Conservation (phyloP, 2,329 filamentous ascomycete genomes). For the Elsinoe fawcettii region DNA sequence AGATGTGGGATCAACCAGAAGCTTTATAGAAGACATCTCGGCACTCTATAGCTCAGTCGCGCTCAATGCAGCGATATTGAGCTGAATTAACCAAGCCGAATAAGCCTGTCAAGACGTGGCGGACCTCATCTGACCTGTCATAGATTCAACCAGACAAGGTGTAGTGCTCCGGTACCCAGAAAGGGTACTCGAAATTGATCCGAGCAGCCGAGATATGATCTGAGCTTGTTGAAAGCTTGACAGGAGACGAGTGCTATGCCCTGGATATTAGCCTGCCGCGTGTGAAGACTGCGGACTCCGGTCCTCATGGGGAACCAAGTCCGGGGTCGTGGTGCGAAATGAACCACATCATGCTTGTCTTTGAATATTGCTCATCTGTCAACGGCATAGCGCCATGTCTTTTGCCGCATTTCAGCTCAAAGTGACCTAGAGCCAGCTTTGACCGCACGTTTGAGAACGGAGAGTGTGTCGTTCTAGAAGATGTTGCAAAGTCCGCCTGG, state of each 20-base stretch:
- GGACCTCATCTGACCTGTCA: background rate
- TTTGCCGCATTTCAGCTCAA: too few species aligned
- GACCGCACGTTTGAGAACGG: too few species aligned
- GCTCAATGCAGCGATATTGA: background rate
- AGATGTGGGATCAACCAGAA: background rate
- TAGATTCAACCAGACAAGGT: background rate
- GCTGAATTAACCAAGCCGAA: background rate
- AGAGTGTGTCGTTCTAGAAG: too few species aligned
- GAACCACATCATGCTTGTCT: background rate
- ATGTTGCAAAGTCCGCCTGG: too few species aligned
- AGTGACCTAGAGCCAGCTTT: too few species aligned
- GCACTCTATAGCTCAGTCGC: background rate
- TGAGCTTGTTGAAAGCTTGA: background rate
- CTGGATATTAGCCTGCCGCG: background rate
- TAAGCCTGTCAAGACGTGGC: background rate
- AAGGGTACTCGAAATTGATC: background rate
- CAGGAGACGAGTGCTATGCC: background rate
- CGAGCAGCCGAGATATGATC: background rate
- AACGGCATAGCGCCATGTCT: too few species aligned
- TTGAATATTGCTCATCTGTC: background rate
- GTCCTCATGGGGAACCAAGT: constrained; percentile 3
- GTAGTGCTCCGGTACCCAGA: background rate
- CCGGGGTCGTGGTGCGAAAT: background rate
- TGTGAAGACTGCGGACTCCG: background rate
- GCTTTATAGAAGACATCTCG: constrained; percentile 6